phyloP scores from a whole-genome alignment of 2,329 filamentous ascomycete species.

The Hypoxylon sp. region DNA sequence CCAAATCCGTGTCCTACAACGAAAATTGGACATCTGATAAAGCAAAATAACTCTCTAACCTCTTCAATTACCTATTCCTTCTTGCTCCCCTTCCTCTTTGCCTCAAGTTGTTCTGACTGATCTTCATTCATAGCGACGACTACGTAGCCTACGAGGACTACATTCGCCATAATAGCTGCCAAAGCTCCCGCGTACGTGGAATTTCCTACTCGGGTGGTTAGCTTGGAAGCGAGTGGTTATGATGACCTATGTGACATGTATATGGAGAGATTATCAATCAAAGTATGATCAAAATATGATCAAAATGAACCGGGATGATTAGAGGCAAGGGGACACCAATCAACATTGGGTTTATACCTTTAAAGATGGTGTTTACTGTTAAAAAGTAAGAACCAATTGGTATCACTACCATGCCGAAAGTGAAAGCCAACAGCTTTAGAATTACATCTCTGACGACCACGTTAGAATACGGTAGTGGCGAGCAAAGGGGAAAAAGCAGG shows the following conservation, averaged over 20 bases:
- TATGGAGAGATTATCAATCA: too few relatives aligned
- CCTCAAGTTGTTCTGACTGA: constrained; percentile 64
- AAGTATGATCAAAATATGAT: background rate
- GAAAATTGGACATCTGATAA: background rate
- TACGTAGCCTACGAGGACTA: constrained; percentile 91
- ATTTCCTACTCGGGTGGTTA: constrained; percentile 75
- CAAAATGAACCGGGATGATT: background rate
- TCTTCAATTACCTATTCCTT: constrained; percentile 57
- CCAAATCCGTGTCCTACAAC: background rate
- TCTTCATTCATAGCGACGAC: constrained; percentile 94
- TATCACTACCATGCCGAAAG: constrained; percentile 88
- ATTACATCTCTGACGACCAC: constrained; percentile 78
- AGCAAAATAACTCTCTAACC: background rate
- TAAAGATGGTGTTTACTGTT: constrained; percentile 82
- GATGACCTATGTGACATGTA: background rate
- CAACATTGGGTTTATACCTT: constrained; percentile 67
- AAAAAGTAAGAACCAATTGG: constrained; percentile 93
- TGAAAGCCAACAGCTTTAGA: constrained; percentile 90
- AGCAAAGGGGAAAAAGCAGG: constrained; percentile 3
- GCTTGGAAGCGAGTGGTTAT: background rate
- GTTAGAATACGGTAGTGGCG: constrained; percentile 7
- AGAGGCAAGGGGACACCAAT: background rate
- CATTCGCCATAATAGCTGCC: constrained; percentile 91
- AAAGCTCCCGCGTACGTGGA: constrained; percentile 87
- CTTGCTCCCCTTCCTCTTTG: constrained; percentile 62